phyloP scores from a whole-genome alignment of 2,329 filamentous ascomycete genomes.

The Penicillium sp. region DNA sequence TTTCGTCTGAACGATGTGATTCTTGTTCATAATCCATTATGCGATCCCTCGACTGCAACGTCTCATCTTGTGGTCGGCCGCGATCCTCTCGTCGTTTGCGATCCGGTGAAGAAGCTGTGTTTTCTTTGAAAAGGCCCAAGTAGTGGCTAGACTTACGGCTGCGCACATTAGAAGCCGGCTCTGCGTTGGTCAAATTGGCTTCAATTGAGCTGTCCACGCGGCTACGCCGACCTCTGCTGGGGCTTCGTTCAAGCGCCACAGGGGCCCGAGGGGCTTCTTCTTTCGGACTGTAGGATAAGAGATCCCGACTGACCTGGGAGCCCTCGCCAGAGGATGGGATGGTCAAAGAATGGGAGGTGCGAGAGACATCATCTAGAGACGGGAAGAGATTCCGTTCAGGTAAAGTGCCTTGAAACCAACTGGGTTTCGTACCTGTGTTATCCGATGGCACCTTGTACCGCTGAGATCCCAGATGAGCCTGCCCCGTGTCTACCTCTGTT shows the following conservation, averaged over 20 bases:
- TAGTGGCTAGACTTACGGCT: conserved; percentile 66
- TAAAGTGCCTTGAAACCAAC: conserved; percentile 17
- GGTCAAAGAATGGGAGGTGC: conserved; percentile 21
- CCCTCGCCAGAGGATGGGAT: conserved; percentile 19
- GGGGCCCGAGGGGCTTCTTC: conserved; percentile 20
- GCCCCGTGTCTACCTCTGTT: conserved; percentile 21
- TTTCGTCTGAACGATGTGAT: conserved; percentile 11
- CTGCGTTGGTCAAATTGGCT: conserved; percentile 58
- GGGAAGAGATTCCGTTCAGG: conserved; percentile 27
- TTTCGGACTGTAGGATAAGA: conserved; percentile 20
- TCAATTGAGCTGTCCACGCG: conserved; percentile 62
- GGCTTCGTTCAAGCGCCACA: conserved; percentile 35
- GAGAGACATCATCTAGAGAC: conserved; percentile 28
- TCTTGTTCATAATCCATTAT: conserved; percentile 17
- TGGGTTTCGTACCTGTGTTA: conserved; percentile 21
- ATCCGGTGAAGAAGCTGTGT: conserved; percentile 53
- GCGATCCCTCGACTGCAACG: conserved; percentile 17
- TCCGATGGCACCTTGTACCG: conserved; percentile 24
- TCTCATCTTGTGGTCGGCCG: conserved; percentile 35
- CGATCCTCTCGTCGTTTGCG: conserved; percentile 51
- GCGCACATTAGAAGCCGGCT: conserved; percentile 54
- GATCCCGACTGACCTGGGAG: conserved; percentile 20
- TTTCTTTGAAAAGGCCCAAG: conserved; percentile 63
- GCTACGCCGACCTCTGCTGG: conserved; percentile 43
- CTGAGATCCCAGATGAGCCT: conserved; percentile 19